phyloP scores from a whole-genome alignment of 176 grass and related monocot species.

The Zoysia japonica region DNA sequence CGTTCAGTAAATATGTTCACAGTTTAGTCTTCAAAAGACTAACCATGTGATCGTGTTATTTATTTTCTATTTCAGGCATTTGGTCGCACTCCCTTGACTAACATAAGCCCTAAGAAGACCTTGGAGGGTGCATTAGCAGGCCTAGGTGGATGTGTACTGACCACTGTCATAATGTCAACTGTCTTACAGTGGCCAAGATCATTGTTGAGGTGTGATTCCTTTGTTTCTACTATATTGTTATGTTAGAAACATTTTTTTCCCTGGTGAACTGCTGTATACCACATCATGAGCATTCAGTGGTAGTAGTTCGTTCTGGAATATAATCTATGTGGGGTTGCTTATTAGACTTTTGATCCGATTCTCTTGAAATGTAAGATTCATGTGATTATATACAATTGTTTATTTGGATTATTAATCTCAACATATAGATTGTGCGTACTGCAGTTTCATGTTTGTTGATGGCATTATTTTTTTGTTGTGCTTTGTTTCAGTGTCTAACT shows the following conservation, averaged over 20 bases:
- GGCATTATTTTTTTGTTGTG: conserved; percentile 14
- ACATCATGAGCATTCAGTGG: conserved; percentile 6
- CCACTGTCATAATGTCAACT: conserved; percentile 69
- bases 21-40: conserved; percentile 36
- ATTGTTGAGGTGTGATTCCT: conserved; percentile 52
- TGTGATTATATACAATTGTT: background rate
- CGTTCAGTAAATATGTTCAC: conserved; percentile 15
- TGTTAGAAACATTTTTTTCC: background rate
- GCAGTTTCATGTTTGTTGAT: background rate
- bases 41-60: conserved; percentile 18
- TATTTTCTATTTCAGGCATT: conserved; percentile 68
- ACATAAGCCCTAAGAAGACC: conserved; percentile 95
- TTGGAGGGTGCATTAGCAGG: conserved; percentile 90
- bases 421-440: conserved; percentile 20
- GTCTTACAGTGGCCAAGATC: conserved; percentile 78
- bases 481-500: conserved; percentile 35
- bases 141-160: conserved; percentile 83
- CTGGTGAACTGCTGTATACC: conserved; percentile 5
- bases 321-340: conserved; percentile 3
- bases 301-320: background rate
- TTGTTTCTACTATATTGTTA: conserved; percentile 15
- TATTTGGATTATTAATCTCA: background rate
- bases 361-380: background rate
- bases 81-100: conserved; percentile 84
- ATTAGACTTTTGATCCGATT: conserved; percentile 15